Percentiles rank a stretch among this genome's conserved stretches.
These are phyloP conservation scores for Mucor circinelloides DNA, from an alignment of 371 early-diverging fungal species.

Conservation along the genomic window DNA sequence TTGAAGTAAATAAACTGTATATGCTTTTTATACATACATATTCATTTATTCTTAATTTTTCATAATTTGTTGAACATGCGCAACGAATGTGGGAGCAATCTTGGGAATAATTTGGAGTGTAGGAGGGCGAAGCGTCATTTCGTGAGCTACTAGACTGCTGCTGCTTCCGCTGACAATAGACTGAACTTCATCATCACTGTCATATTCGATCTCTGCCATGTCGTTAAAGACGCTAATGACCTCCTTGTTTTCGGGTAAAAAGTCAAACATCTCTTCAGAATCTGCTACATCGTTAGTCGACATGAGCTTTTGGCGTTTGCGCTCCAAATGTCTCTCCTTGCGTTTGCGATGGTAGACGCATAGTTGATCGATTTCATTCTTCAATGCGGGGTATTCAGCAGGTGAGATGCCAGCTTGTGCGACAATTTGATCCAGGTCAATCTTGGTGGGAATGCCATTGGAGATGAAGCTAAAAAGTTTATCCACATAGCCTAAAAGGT, in stretches of 20 bases:
- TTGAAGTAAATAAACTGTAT: too few relatives aligned
- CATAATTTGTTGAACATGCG: slow-evolving; percentile 20
- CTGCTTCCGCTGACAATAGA: background rate
- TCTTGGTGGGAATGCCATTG: slow-evolving; percentile 28
- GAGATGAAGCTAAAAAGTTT: slow-evolving; percentile 31
- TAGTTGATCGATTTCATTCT: slow-evolving; percentile 38
- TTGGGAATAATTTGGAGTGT: slow-evolving; percentile 25
- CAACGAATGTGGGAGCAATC: slow-evolving; percentile 27
- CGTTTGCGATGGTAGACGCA: slow-evolving; percentile 34
- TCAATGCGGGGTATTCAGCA: slow-evolving; percentile 26
- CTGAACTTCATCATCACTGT: slow-evolving; percentile 12
- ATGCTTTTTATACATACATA: background rate
- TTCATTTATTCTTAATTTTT: background rate
- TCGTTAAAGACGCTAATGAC: slow-evolving; percentile 35
- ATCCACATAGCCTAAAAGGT: slow-evolving; percentile 41
- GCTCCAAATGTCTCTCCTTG: slow-evolving; percentile 40
- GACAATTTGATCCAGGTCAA: slow-evolving; percentile 27
- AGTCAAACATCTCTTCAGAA: slow-evolving; percentile 22
- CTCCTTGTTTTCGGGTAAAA: slow-evolving; percentile 30
- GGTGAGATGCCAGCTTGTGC: slow-evolving; percentile 19
- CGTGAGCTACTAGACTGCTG: slow-evolving; percentile 16
- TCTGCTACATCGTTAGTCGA: slow-evolving; percentile 20
- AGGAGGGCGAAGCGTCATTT: slow-evolving; percentile 23
- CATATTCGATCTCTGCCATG: slow-evolving; percentile 27
- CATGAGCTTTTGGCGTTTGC: slow-evolving; percentile 43